A percentile compares a stretch with the other conserved stretches of the same genome.
Evolutionary conservation across 257 asterid species (phyloP).

Genomic region (Thymus mandschuricus): DNA sequence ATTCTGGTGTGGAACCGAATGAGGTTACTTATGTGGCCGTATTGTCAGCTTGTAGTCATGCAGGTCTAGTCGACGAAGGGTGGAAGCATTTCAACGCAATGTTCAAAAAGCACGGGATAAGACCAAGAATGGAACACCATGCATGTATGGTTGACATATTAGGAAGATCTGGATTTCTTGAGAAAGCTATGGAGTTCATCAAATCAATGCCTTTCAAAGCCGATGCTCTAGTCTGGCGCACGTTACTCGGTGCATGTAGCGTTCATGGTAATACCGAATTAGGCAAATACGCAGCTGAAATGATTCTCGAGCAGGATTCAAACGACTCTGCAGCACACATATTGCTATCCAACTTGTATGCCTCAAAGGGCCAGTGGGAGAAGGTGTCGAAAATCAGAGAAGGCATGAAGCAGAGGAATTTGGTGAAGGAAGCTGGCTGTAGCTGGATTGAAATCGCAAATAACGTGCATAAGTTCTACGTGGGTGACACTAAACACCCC

Average conservation of each 20-base stretch:
- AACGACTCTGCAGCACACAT: conserved; percentile 79
- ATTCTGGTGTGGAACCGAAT: conserved; percentile 63
- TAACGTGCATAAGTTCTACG: conserved; percentile 80
- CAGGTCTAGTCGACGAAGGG: conserved; percentile 69
- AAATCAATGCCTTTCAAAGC: conserved; percentile 69
- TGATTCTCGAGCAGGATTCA: conserved; percentile 71
- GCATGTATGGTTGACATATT: conserved; percentile 91
- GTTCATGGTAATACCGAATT: conserved; percentile 66
- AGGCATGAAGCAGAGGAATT: conserved; percentile 65
- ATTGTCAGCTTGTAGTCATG: conserved; percentile 93
- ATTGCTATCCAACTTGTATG: conserved; percentile 74
- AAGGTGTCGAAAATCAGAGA: conserved; percentile 59
- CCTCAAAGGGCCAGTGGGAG: conserved; percentile 77
- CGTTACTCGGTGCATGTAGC: conserved; percentile 81
- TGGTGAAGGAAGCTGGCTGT: conserved; percentile 91
- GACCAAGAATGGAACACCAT: conserved; percentile 88
- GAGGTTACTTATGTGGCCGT: conserved; percentile 88
- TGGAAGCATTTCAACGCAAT: conserved; percentile 67
- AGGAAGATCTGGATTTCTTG: conserved; percentile 70
- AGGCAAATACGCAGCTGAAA: conserved; percentile 72
- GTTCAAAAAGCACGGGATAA: conserved; percentile 58
- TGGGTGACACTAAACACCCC: conserved; percentile 82
- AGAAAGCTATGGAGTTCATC: conserved; percentile 59
- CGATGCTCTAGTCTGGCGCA: conserved; percentile 87
- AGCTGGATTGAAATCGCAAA: conserved; percentile 91